These are phyloP conservation scores for Oxytropis ochrocephala DNA, from an alignment of 306 rosid species.

Conservation along the genomic window DNA sequence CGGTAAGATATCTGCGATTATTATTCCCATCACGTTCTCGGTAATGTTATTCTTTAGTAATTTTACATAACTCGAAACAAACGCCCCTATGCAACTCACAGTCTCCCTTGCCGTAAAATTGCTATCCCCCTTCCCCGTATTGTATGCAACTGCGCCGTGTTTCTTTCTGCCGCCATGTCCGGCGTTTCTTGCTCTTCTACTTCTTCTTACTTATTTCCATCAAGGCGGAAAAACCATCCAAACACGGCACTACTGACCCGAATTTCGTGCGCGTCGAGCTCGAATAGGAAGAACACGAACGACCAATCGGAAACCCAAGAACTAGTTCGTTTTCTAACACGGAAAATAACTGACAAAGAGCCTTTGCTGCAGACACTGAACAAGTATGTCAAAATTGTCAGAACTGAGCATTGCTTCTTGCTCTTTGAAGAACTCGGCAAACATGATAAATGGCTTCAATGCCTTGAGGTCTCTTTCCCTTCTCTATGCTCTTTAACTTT, in stretches of 20 bases:
- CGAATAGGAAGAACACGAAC: slow-evolving; percentile 30
- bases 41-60: too few relatives aligned
- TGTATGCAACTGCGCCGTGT: too few relatives aligned
- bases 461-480: slow-evolving; percentile 64
- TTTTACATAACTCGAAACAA: too few relatives aligned
- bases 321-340: slow-evolving; percentile 49
- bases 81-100: too few relatives aligned
- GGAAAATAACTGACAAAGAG: slow-evolving; percentile 59
- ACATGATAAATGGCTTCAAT: slow-evolving; percentile 73
- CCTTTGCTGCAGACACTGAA: slow-evolving; percentile 63
- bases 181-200: not conserved
- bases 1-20: too few relatives aligned
- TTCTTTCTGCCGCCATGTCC: too few relatives aligned
- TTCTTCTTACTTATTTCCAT: slow-evolving; percentile 24
- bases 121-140: too few relatives aligned
- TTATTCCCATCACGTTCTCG: too few relatives aligned
- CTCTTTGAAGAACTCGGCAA: slow-evolving; percentile 80
- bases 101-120: too few relatives aligned
- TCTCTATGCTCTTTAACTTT: not conserved
- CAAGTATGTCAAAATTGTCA: slow-evolving; percentile 58
- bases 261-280: slow-evolving; percentile 35
- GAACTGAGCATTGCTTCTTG: slow-evolving; percentile 83
- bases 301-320: slow-evolving; percentile 54
- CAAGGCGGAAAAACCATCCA: not conserved
- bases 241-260: not conserved